Evolutionary conservation across 2,329 filamentous ascomycete genomes (phyloP), one percentile per base, ranked within the genome.

Genomic region (Apiospora rasikravindrae): DNA sequence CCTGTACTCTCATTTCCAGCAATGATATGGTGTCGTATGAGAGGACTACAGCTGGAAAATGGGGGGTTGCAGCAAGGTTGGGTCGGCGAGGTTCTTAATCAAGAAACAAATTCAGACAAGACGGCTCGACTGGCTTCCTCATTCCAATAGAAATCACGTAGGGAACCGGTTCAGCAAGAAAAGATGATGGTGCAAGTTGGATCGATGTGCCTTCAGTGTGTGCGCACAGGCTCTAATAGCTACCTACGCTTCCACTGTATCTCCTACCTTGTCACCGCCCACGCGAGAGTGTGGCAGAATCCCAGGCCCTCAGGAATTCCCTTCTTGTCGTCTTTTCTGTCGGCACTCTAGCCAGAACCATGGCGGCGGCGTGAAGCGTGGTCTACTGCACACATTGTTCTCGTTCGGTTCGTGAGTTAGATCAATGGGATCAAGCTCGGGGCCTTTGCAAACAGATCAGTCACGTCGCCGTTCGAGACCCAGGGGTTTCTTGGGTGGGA

Each of bases 261-360:
- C 49, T 51, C 49, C n/a, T 51, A 51, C n/a, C n/a, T 26, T n/a
- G 49, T 51, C 49, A 51, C 49, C n/a, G 49, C n/a, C 49, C 49
- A 51, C n/a, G 49, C 26, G 49, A 24, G 10, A 14, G 49, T 22
- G 49, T 26, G 49, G 49, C 49, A 51, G 49, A 51, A 51, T 51
- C 49, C 11, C n/a, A n/a, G 49, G 10, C 22, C 45, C 45, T 49
- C 10, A 49, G 45, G 45, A 5, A 1, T 10, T 49, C 19, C 19
- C 19, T 49, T 49, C 45, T 37, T 37, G 33, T 37, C 33, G 1
- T 37, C 33, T 7, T 37, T 7, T 5, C 33, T 37, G 33, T 37
- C 33, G 8, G 33, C 33, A 37, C 33, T 37, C 33, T 7, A 37
- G 33, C 33, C 2, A 37, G 33, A 37, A 37, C 2, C 33, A 37